Percentiles rank a stretch among this genome's conserved stretches.
Conservation (phyloP, 2,329 filamentous ascomycete species). For the Dactylellina drechsleri region DNA sequence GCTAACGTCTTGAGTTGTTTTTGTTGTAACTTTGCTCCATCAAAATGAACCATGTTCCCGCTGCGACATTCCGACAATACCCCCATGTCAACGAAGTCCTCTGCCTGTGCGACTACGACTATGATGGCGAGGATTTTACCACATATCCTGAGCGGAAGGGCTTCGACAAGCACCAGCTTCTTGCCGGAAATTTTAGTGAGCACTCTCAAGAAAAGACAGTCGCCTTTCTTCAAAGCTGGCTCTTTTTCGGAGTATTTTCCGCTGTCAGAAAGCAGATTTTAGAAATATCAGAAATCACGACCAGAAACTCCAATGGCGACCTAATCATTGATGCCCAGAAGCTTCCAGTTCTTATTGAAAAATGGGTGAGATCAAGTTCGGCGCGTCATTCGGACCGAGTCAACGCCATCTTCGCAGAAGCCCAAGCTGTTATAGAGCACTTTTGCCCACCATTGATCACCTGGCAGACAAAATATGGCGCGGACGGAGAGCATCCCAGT, state of each 20-base stretch:
- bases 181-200: constrained; percentile 30
- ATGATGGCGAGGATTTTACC: constrained; percentile 46
- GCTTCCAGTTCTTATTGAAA: constrained; percentile 21
- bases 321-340: constrained; percentile 34
- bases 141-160: constrained; percentile 48
- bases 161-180: constrained; percentile 32
- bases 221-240: constrained; percentile 48
- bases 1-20: no score
- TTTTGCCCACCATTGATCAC: constrained; percentile 28
- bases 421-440: constrained; percentile 22
- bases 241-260: constrained; percentile 48
- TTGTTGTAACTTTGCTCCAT: no score
- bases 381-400: constrained; percentile 14
- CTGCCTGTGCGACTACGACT: constrained; percentile 42
- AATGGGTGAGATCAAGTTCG: constrained; percentile 31
- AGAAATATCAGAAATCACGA: constrained; percentile 23
- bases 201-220: constrained; percentile 25
- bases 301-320: constrained; percentile 6
- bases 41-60: constrained; percentile 31
- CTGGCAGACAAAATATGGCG: constrained; percentile 38
- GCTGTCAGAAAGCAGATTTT: constrained; percentile 24
- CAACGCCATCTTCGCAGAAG: constrained; percentile 27
- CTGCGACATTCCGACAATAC: constrained; percentile 23
- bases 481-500: constrained; percentile 5
- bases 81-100: constrained; percentile 34